phyloP scores from a whole-genome alignment of 1,284 basidiomycete genomes.

The Paramarasmius palmivorus region DNA sequence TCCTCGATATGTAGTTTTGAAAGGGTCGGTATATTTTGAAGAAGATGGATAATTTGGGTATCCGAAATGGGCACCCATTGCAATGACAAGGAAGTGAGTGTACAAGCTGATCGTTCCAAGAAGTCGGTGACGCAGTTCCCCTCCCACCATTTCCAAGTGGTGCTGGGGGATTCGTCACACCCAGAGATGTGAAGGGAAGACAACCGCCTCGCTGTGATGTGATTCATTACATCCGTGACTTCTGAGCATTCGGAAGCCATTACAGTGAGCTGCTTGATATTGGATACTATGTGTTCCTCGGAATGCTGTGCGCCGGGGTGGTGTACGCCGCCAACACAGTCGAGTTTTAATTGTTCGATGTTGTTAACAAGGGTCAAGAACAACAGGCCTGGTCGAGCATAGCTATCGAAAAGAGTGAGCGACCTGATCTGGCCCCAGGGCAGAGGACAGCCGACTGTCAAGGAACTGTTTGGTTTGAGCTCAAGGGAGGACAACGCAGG shows the following conservation, averaged over 20 bases:
- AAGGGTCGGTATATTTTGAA: not conserved
- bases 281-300: not conserved
- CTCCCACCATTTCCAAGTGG: not conserved
- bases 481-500: not conserved
- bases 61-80: constrained; percentile 1
- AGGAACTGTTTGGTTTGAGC: not conserved
- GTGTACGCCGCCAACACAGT: not conserved
- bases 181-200: not conserved
- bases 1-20: not conserved
- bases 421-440: constrained; percentile 1
- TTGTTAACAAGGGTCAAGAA: not conserved
- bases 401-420: not conserved
- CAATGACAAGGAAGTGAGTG: not conserved
- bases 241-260: not conserved
- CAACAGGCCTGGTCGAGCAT: not conserved
- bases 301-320: too few relatives aligned
- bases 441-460: not conserved
- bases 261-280: not conserved
- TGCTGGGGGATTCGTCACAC: not conserved
- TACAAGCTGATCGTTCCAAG: not conserved
- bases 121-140: not conserved
- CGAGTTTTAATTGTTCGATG: not conserved
- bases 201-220: not conserved
- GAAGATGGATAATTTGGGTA: not conserved
- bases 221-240: not conserved